Evolutionary conservation across 768 basidiomycete genomes (phyloP).

Genomic region (Rhizopogon salebrosus): DNA sequence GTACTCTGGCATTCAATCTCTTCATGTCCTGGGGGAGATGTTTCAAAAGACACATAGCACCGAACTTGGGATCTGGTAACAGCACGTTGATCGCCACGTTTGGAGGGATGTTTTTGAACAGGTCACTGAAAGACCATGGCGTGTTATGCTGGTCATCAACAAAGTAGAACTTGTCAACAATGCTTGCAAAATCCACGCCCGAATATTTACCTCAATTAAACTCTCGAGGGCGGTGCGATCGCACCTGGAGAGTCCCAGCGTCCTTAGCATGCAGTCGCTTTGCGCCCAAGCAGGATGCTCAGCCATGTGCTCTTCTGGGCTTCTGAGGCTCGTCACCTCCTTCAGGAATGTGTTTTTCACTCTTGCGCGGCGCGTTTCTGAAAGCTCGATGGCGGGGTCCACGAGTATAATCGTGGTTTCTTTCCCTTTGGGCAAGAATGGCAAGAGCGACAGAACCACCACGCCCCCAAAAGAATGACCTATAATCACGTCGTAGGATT

Average conservation of each 20-base stretch:
- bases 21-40: background rate
- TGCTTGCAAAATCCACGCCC: background rate
- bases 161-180: background rate
- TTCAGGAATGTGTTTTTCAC: background rate
- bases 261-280: background rate
- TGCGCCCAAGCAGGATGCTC: background rate
- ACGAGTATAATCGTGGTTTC: constrained; percentile 5
- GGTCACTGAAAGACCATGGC: constrained; percentile 2
- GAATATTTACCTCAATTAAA: background rate
- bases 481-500: constrained; percentile 13
- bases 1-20: background rate
- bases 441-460: constrained; percentile 10
- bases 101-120: background rate
- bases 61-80: constrained; percentile 1
- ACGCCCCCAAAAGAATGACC: constrained; percentile 16
- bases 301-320: background rate
- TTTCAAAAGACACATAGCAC: background rate
- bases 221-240: background rate
- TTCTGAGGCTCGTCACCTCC: background rate
- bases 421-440: constrained; percentile 6
- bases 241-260: background rate
- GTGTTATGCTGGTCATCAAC: background rate
- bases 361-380: background rate
- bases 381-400: constrained; percentile 6
- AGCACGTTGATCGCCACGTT: background rate